Evolutionary conservation across 768 basidiomycete species (phyloP).

Genomic region (Phylloporus sp.): DNA sequence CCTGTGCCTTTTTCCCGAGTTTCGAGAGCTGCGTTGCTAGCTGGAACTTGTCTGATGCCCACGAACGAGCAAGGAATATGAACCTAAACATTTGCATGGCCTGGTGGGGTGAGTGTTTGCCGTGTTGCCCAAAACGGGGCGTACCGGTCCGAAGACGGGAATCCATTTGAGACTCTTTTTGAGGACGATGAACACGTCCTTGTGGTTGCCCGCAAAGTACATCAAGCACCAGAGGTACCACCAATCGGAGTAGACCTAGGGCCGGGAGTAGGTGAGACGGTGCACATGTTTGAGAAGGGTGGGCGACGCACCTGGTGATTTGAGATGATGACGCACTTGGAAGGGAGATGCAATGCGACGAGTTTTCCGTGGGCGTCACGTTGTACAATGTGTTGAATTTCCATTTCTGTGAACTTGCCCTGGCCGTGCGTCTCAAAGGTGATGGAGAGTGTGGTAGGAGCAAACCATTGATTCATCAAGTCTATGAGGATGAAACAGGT

Average conservation of each 20-base stretch:
- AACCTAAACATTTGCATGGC: slow-evolving; percentile 94
- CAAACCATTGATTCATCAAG: slow-evolving; percentile 76
- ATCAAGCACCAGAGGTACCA: slow-evolving; percentile 85
- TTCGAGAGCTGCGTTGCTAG: slow-evolving; percentile 62
- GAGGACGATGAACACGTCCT: slow-evolving; percentile 81
- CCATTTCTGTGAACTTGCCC: slow-evolving; percentile 56
- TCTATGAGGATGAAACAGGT: slow-evolving; percentile 39
- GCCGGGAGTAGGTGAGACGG: slow-evolving; percentile 2
- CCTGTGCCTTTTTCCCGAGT: slow-evolving; percentile 65
- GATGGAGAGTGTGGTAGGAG: slow-evolving; percentile 65
- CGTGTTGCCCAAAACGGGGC: slow-evolving; percentile 15
- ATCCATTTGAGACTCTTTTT: slow-evolving; percentile 87
- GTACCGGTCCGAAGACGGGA: slow-evolving; percentile 85
- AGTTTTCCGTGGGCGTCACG: slow-evolving; percentile 55
- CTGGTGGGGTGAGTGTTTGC: slow-evolving; percentile 33
- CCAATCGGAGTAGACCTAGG: slow-evolving; percentile 74
- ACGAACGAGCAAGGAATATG: slow-evolving; percentile 88
- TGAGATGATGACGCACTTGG: slow-evolving; percentile 76
- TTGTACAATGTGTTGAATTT: slow-evolving; percentile 53
- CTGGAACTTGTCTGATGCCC: slow-evolving; percentile 76
- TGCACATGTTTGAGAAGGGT: background rate
- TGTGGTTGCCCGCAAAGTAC: slow-evolving; percentile 65
- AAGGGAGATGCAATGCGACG: slow-evolving; percentile 62
- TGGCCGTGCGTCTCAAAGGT: slow-evolving; percentile 69
- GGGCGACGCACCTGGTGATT: slow-evolving; percentile 77